Base-by-base conservation (phyloP, 2,329 filamentous ascomycete genomes). In the Exophiala sideris region DNA sequence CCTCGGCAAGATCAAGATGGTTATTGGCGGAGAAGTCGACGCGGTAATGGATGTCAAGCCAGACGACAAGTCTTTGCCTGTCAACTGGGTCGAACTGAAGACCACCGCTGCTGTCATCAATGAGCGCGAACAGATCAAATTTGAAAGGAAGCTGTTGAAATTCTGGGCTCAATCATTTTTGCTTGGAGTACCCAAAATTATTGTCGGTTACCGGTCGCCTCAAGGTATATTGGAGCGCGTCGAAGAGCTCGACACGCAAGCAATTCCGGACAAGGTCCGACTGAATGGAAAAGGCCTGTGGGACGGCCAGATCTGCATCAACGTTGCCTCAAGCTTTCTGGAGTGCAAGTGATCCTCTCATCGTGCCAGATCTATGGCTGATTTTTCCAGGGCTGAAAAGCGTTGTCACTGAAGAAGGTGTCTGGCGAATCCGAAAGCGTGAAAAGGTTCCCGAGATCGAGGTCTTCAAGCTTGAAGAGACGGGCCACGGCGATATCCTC, bases 151-250 rank as follows among this genome's bases (percentile, higher is more conserved):
- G 69, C 79, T 97, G 50, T 82, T 95, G 71, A 95, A 95, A 66
- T 96, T 92, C 73, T 99, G 94, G 94, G 89, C 92, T 11, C 94
- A 97, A 70, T 95, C 89, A 0, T 99, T 96, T 67, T 78, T 99
- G 2, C 84, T 99, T 1, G 92, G 92, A 38, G 91, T 97, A 1
- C 90, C 91, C 0, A 94, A 86, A 62, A 89, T 99, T 61, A 84
- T 96, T 42, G 88, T 99, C 29, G 94, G 94, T 1, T 96, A 94
- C 69, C 85, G 94, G 45, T 85, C 82, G 33, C 82, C 79, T 52
- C 67, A 85, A 51, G 92, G 94, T 6, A 80, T 89, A 49, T 76
- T 99, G 18, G 78, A 79, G 45, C 78, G 82, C 10, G 68, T 95
- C 10, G 83, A 95, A 68, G 89, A 95, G 66, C 81, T 95, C 32